Conservation (phyloP, 2,329 filamentous ascomycete species). For the Sporothrix brasiliensis region DNA sequence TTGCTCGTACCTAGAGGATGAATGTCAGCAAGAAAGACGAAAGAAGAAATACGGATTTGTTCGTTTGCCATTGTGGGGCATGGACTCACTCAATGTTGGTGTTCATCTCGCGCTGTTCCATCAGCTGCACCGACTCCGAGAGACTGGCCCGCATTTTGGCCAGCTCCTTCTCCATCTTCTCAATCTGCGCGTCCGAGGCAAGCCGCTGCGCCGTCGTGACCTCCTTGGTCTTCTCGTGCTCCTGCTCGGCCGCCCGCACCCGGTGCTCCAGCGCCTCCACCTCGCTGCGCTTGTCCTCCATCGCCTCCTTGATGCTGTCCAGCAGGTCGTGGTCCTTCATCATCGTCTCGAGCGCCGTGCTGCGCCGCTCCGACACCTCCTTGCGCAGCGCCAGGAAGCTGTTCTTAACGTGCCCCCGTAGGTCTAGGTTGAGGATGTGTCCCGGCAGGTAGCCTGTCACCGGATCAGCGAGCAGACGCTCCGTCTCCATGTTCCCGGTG, state of each 20-base stretch:
- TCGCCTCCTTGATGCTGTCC: conserved; percentile 92
- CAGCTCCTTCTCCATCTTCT: conserved; percentile 99
- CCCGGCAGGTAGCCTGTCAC: conserved; percentile 87
- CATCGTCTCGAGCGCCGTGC: conserved; percentile 80
- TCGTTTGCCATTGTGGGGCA: too few relatives aligned
- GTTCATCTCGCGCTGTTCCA: conserved; percentile 95
- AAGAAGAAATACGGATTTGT: conserved; percentile 42
- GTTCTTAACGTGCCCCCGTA: conserved; percentile 79
- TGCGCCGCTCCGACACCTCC: conserved; percentile 87
- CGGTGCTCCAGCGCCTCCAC: conserved; percentile 89
- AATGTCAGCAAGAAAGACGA: neutral
- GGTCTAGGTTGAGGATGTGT: conserved; percentile 84
- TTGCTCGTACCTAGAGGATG: conserved; percentile 73
- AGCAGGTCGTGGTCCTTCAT: conserved; percentile 93
- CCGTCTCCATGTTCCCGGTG: conserved; percentile 55
- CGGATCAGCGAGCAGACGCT: conserved; percentile 79
- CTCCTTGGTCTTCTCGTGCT: conserved; percentile 93
- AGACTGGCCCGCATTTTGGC: conserved; percentile 85
- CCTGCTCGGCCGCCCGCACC: conserved; percentile 84
- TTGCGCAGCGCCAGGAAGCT: conserved; percentile 78
- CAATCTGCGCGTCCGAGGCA: conserved; percentile 88
- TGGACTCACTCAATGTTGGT: conserved; percentile 75
- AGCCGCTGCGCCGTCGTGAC: conserved; percentile 83
- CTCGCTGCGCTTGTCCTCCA: conserved; percentile 92
- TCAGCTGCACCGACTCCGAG: conserved; percentile 82